Evolutionary conservation across 306 rosid genomes (phyloP).

Genomic region (Ceratonia siliqua): DNA sequence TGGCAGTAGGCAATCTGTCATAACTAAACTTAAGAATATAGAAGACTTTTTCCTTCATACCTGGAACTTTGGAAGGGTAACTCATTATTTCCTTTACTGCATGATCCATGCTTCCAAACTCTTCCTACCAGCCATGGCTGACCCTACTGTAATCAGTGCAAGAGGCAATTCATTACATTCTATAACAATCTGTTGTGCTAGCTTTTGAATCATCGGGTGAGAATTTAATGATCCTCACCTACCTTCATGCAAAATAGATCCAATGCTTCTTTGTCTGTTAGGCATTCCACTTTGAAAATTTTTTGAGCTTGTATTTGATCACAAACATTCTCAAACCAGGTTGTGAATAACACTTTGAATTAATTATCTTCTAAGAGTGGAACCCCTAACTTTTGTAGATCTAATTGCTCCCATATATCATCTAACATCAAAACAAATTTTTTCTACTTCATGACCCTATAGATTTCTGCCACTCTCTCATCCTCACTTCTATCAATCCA

Average conservation of each 20-base stretch:
- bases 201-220: background rate
- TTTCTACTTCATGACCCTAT: background rate
- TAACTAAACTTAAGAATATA: constrained; percentile 11
- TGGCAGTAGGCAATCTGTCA: constrained; percentile 6
- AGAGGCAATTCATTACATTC: constrained; percentile 21
- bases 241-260: background rate
- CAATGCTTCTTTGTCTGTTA: no score
- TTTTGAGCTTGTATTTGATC: no score
- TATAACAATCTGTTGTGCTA: background rate
- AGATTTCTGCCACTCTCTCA: background rate
- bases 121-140: constrained; percentile 22
- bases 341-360: constrained; percentile 1
- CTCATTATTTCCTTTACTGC: background rate
- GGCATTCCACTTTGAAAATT: no score
- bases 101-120: background rate
- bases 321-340: background rate
- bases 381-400: background rate
- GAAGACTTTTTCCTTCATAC: background rate
- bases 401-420: background rate
- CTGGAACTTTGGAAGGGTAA: background rate
- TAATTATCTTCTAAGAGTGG: background rate
- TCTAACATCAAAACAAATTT: constrained; percentile 29
- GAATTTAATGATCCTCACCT: background rate
- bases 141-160: constrained; percentile 17
- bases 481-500: background rate